Evolutionary conservation across 495 filamentous ascomycete species (phyloP), one percentile per base, ranked within the genome.

Genomic region (Delitschia confertaspora): DNA sequence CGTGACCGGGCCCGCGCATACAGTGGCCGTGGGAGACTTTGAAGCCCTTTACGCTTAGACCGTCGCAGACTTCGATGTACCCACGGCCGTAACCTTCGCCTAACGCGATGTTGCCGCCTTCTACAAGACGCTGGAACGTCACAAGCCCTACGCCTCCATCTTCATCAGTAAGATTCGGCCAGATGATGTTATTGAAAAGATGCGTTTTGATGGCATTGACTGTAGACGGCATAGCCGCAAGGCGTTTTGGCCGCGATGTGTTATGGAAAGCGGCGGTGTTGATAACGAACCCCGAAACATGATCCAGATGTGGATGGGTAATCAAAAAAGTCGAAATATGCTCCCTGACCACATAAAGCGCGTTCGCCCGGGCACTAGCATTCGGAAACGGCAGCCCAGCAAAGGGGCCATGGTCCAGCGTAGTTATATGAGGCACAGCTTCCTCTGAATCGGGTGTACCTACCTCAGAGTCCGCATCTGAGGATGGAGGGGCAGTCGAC

Each of bases 101-200:
- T 11, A 93, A 67, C 5, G 82, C 78, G 8, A 80, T 75, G 33
- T 86, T 85, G 8, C 87, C 88, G n/a, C 85, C 88, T 56, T 94
- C 85, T 1, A 80, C 75, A 16, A 98, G 66, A 19, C 91, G 78
- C 61, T 85, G 83, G 51, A 93, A 96, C 6, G 85, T 94, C 21
- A 96, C 75, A 4, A 98, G 68, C 2, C 93, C 93, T 18, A 87
- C 86, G 10, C 93, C 91, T 22, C 85, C 86, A 60, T 93, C 88
- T 66, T 98, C 93, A 62, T 96, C 88, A 0, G 87, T 91, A 24
- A 98, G 68, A 52, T 98, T 98, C 0, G 91, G 91, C 93, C 93
- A 98, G 38, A 98, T 93, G 32, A 95, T 63, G 57, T 95, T 88
- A 65, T 98, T 98, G 68, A 96, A 98, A 42, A 98, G 82, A 62